Evolutionary conservation across 257 asterid species (phyloP).

Genomic region (Vinca minor): DNA sequence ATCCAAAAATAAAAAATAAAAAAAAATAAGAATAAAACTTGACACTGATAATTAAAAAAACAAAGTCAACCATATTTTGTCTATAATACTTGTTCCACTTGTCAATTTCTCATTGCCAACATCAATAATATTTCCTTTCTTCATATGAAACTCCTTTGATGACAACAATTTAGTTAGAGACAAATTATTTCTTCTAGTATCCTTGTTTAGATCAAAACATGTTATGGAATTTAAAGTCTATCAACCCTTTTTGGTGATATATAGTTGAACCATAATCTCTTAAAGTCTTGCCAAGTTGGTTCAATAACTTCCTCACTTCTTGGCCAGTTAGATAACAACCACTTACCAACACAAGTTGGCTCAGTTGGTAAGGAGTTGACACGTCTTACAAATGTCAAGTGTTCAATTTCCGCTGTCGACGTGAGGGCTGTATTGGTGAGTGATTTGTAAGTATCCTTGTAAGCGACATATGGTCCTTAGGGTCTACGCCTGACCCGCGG

Average conservation of each 20-base stretch:
- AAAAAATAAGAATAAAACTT: too few species aligned
- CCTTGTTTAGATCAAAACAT: neutral
- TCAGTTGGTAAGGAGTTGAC: too few species aligned
- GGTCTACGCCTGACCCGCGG: too few species aligned
- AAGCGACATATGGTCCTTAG: too few species aligned
- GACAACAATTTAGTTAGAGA: too few species aligned
- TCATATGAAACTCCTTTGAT: neutral
- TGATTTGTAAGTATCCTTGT: too few species aligned
- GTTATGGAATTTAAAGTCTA: neutral
- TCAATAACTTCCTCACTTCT: conserved; percentile 1
- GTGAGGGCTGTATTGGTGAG: too few species aligned
- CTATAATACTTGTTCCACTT: conserved; percentile 5
- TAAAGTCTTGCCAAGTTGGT: neutral
- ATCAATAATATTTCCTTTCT: neutral
- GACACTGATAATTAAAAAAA: neutral
- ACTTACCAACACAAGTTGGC: too few species aligned
- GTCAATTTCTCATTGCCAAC: conserved; percentile 9
- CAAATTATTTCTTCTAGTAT: too few species aligned
- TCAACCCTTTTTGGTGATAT: neutral
- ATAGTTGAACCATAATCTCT: conserved; percentile 4
- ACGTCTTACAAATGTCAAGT: too few species aligned
- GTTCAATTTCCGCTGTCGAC: too few species aligned
- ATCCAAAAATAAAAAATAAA: too few species aligned
- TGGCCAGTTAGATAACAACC: neutral
- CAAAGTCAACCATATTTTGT: conserved; percentile 19